Base-by-base conservation (phyloP, 2,329 filamentous ascomycete genomes). In the Cladobotryum protrusum region DNA sequence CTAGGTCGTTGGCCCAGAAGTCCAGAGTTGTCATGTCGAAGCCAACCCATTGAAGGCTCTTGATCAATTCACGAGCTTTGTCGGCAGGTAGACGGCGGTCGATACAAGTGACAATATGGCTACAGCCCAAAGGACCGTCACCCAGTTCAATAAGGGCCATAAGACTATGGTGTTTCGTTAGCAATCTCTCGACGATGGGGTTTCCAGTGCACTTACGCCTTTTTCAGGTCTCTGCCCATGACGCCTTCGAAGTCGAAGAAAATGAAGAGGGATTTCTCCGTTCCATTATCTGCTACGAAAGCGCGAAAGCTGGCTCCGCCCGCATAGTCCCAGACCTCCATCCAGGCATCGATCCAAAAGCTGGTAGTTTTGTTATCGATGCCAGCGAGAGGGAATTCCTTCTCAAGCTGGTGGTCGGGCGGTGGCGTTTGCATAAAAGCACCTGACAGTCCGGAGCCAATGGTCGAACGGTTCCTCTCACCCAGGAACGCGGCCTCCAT, bases 401-500 rank as follows among this genome's bases (percentile, higher is more conserved):
- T 60, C 60, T 66, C 52, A 55, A 67, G 59, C 62, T 68, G 65
- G 59, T 74, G 66, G 61, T 78, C 72, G 47, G 76, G 72, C 58
- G 78, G 77, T 62, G 78, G 77, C 62, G 77, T 81, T 58, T 72
- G 72, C 59, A 73, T 63, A 63, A 70, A 65, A 73, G 84, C 82
- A 92, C 82, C 85, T 83, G 87, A 83, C 81, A 86, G 85, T 82
- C 86, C 82, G 82, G 88, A 92, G 86, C 82, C 86, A 82, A 83
- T 79, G 77, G 75, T 74, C 70, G 73, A 80, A 78, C 75, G 71
- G 74, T 83, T 84, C 87, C 86, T 84, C 89, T 95, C 90, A 95
- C 89, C 91, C 80, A 86, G 87, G 83, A 96, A 96, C 78, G 88
- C 86, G 77, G 85, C 77, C 76, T 82, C 87, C 84, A 96, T 88